phyloP scores from a whole-genome alignment of 768 basidiomycete species.

The Lactarius psammicola region DNA sequence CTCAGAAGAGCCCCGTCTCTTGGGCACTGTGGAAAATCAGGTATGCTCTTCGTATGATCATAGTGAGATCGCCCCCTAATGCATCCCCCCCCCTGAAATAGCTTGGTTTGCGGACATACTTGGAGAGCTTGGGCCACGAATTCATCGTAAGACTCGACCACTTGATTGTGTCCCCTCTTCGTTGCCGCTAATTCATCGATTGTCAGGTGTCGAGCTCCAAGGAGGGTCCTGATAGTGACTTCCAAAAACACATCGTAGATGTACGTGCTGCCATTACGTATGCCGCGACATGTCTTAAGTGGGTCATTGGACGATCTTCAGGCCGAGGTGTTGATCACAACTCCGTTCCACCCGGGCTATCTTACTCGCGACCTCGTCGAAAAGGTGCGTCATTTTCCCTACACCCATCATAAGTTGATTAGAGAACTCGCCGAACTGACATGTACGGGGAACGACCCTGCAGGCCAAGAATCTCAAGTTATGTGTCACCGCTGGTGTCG shows the following conservation, averaged over 20 bases:
- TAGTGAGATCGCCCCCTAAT: not conserved
- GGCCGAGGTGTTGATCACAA: constrained; percentile 80
- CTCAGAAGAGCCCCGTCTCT: constrained; percentile 64
- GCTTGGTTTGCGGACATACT: constrained; percentile 72
- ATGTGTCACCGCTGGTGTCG: constrained; percentile 88
- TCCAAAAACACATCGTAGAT: constrained; percentile 66
- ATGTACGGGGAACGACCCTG: constrained; percentile 7
- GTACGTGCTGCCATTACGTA: constrained; percentile 42
- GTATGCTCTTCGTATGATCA: constrained; percentile 36
- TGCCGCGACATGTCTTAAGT: not conserved
- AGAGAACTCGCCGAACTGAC: constrained; percentile 13
- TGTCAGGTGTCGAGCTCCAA: constrained; percentile 73
- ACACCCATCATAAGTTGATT: not conserved
- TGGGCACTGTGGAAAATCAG: constrained; percentile 81
- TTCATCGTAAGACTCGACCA: constrained; percentile 49
- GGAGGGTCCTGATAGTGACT: constrained; percentile 58
- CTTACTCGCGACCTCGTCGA: constrained; percentile 69
- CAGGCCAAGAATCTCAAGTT: constrained; percentile 88
- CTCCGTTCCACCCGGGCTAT: constrained; percentile 86
- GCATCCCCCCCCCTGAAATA: constrained; percentile 46
- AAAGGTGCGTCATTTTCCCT: constrained; percentile 45
- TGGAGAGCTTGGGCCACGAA: constrained; percentile 71
- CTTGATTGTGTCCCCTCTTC: not conserved
- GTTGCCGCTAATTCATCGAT: constrained; percentile 5
- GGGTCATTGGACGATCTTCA: constrained; percentile 33